Percentiles rank a stretch among this genome's conserved stretches.
Evolutionary conservation across 805 yeast genomes (phyloP).

Genomic region (Yarrowia yakushimensis): DNA sequence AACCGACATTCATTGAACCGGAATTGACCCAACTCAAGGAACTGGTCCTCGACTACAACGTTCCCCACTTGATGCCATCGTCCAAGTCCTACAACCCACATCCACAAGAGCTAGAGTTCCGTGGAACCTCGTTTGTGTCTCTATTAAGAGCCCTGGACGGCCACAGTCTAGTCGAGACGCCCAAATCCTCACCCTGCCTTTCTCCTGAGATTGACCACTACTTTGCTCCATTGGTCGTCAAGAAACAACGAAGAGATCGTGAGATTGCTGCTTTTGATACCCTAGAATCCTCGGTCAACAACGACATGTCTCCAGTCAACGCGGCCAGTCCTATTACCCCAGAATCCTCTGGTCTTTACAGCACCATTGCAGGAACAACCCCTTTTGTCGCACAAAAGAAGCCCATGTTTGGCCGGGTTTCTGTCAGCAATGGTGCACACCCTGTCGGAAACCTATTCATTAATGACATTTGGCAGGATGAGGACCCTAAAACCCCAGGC

Average conservation of each 20-base stretch:
- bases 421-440: neutral
- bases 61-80: neutral
- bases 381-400: neutral
- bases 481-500: neutral
- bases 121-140: neutral
- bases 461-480: conserved; percentile 5
- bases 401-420: neutral
- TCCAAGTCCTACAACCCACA: conserved; percentile 3
- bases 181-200: neutral
- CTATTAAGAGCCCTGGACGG: neutral
- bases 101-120: neutral
- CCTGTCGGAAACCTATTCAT: neutral
- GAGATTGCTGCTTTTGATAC: neutral
- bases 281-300: neutral
- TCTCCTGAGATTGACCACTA: neutral
- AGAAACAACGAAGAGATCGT: neutral
- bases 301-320: conserved; percentile 6
- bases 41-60: neutral
- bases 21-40: neutral
- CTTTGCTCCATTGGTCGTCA: neutral
- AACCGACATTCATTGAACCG: neutral
- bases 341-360: neutral
- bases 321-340: conserved; percentile 6
- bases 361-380: conserved; percentile 1
- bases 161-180: neutral